These are phyloP conservation scores for Solanum habrochaites DNA, from an alignment of 257 asterid genomes.

Conservation along the genomic window DNA sequence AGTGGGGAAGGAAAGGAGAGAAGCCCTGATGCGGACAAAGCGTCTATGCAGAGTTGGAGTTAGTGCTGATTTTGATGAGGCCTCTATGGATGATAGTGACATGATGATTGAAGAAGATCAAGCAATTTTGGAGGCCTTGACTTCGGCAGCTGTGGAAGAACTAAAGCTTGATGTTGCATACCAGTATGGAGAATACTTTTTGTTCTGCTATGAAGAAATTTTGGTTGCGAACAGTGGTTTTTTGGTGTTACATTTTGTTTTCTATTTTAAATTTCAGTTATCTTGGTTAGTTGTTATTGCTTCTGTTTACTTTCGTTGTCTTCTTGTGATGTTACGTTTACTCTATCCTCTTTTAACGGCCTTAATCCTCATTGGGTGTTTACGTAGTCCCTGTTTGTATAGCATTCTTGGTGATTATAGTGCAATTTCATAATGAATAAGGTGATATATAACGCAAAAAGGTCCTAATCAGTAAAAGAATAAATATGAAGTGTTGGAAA, in stretches of 20 bases:
- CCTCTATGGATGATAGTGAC: constrained; percentile 28
- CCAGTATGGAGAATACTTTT: constrained; percentile 45
- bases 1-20: constrained; percentile 87
- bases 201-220: neutral
- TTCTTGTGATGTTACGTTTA: neutral
- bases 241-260: neutral
- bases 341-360: neutral
- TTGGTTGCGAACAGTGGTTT: neutral
- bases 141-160: constrained; percentile 57
- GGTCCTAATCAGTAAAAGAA: neutral
- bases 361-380: neutral
- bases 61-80: constrained; percentile 28
- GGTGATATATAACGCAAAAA: neutral
- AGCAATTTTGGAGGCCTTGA: constrained; percentile 59
- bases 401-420: neutral
- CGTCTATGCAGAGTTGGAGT: constrained; percentile 78
- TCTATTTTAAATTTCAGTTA: neutral
- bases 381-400: neutral
- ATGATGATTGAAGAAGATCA: constrained; percentile 71
- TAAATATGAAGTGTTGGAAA: neutral
- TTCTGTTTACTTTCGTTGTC: neutral
- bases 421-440: neutral
- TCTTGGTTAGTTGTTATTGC: neutral
- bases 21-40: constrained; percentile 74
- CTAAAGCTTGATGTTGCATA: constrained; percentile 48